These are phyloP conservation scores for Ogataea polymorpha DNA, from an alignment of 805 yeast genomes.

Conservation along the genomic window DNA sequence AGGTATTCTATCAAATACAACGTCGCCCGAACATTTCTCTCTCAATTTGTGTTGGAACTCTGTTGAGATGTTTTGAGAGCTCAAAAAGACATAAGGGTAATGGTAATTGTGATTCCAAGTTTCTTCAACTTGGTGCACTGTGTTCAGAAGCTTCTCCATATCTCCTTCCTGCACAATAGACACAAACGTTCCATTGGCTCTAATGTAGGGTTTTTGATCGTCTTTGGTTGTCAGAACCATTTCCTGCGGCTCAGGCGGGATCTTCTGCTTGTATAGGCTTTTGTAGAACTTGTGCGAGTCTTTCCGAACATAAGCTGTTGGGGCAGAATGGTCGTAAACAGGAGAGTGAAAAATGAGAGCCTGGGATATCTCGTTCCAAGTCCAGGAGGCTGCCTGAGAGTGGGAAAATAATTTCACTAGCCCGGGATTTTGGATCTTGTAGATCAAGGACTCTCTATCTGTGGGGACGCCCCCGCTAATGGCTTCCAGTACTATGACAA, in stretches of 20 bases:
- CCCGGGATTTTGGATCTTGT: conserved; percentile 11
- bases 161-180: conserved; percentile 66
- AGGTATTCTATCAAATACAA: conserved; percentile 29
- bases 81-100: conserved; percentile 73
- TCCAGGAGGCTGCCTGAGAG: conserved; percentile 3
- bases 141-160: conserved; percentile 39
- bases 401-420: conserved; percentile 1
- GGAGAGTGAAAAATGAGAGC: conserved; percentile 11
- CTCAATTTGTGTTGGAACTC: conserved; percentile 46
- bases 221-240: conserved; percentile 23
- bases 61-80: conserved; percentile 60
- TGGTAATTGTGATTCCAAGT: conserved; percentile 61
- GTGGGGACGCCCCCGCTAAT: conserved; percentile 1
- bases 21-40: conserved; percentile 31
- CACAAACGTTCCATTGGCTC: conserved; percentile 67
- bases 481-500: conserved; percentile 5
- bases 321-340: conserved; percentile 13
- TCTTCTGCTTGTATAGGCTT: conserved; percentile 29
- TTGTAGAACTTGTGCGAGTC: conserved; percentile 37
- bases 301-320: conserved; percentile 29
- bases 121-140: conserved; percentile 56
- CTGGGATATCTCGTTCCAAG: conserved; percentile 13
- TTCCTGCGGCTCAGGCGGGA: conserved; percentile 44
- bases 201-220: conserved; percentile 14
- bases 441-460: conserved; percentile 4